phyloP scores from a whole-genome alignment of 805 yeast genomes.

The Kodamaea kaohsiungensis region DNA sequence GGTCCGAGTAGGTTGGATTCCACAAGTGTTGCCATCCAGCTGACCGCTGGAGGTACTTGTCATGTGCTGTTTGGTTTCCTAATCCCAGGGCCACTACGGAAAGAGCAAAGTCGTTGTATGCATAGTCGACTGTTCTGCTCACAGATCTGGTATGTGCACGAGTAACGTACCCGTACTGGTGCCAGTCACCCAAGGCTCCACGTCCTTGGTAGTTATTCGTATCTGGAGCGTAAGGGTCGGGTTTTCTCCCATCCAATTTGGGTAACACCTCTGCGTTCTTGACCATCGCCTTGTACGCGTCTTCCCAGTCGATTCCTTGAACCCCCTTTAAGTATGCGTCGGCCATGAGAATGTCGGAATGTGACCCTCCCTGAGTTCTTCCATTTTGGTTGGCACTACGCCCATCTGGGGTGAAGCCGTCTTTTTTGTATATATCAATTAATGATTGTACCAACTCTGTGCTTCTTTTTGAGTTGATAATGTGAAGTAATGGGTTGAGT shows the following conservation, averaged over 20 bases:
- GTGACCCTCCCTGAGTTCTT: constrained; percentile 38
- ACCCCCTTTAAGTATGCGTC: constrained; percentile 35
- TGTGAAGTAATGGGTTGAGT: constrained; percentile 30
- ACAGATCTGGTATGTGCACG: constrained; percentile 32
- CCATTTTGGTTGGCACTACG: constrained; percentile 38
- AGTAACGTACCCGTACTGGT: constrained; percentile 30
- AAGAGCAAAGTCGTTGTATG: constrained; percentile 37
- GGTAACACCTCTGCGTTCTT: constrained; percentile 37
- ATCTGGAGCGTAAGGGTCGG: constrained; percentile 29
- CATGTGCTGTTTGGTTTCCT: constrained; percentile 19
- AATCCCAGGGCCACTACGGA: constrained; percentile 34
- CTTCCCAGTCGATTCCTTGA: constrained; percentile 27
- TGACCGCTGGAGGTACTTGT: constrained; percentile 31
- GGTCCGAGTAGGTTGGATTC: constrained; percentile 26
- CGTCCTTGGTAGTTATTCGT: constrained; percentile 33
- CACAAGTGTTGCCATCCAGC: constrained; percentile 38
- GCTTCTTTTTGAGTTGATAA: constrained; percentile 26
- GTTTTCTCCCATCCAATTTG: background rate
- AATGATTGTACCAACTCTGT: constrained; percentile 30
- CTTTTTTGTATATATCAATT: constrained; percentile 29
- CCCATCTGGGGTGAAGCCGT: constrained; percentile 40
- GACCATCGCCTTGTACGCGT: constrained; percentile 32
- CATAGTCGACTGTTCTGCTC: constrained; percentile 38
- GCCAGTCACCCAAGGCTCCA: constrained; percentile 38
- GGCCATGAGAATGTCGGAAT: constrained; percentile 37